These are phyloP conservation scores for Poronia punctata DNA, from an alignment of 495 filamentous ascomycete species.

Conservation along the genomic window DNA sequence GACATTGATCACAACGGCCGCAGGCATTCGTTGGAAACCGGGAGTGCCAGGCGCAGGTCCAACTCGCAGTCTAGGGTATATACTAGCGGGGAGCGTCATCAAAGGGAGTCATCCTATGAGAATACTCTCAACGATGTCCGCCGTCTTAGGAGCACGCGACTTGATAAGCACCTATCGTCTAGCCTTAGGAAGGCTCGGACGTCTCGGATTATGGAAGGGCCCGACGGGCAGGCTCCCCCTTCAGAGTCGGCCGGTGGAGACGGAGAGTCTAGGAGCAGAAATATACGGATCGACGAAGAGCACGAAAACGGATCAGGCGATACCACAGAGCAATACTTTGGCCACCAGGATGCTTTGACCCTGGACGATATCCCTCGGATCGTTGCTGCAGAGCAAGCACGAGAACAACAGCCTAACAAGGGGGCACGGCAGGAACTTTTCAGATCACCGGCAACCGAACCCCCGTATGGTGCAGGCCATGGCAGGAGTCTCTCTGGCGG, in stretches of 20 bases:
- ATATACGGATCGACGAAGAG: constrained; percentile 80
- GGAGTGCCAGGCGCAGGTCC: constrained; percentile 42
- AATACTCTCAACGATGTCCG: constrained; percentile 94
- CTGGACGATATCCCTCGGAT: constrained; percentile 97
- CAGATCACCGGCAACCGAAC: constrained; percentile 53
- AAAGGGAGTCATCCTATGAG: constrained; percentile 75
- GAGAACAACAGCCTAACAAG: constrained; percentile 79
- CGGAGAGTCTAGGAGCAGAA: constrained; percentile 48
- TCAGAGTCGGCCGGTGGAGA: constrained; percentile 75
- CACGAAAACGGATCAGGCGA: constrained; percentile 65
- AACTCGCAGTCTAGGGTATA: constrained; percentile 70
- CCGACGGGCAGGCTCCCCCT: constrained; percentile 67
- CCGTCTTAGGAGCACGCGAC: constrained; percentile 79
- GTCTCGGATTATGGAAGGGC: constrained; percentile 87
- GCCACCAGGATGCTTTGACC: constrained; percentile 83
- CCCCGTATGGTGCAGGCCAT: constrained; percentile 66
- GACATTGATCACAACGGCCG: constrained; percentile 6
- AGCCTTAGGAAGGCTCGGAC: constrained; percentile 85
- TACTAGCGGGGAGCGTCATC: constrained; percentile 50
- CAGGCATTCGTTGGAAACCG: constrained; percentile 3
- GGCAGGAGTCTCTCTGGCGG: constrained; percentile 67
- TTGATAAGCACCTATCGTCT: constrained; percentile 88
- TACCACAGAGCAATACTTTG: constrained; percentile 72
- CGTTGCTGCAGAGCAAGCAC: constrained; percentile 89
- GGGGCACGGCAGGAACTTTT: constrained; percentile 70